A percentile compares a stretch with the other conserved stretches of the same genome.
These are phyloP conservation scores for Barnettozyma vustinii DNA, from an alignment of 805 yeast species.

Conservation along the genomic window DNA sequence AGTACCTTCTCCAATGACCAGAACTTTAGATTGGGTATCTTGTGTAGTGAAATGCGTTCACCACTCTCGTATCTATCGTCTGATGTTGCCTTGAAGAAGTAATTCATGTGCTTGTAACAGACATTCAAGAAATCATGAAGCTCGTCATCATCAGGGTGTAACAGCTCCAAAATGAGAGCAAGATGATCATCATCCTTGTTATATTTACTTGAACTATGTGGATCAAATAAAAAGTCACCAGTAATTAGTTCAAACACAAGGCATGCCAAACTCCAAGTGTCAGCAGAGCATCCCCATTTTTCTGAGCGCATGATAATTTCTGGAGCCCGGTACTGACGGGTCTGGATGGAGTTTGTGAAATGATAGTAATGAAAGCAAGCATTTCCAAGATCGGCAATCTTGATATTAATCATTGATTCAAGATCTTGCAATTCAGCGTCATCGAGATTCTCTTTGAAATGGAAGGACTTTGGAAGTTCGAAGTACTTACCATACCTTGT, in stretches of 20 bases:
- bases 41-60: constrained; percentile 33
- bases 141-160: constrained; percentile 30
- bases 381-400: constrained; percentile 67
- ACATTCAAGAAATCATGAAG: constrained; percentile 32
- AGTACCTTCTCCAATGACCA: constrained; percentile 74
- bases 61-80: constrained; percentile 23
- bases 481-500: not conserved
- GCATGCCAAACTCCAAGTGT: constrained; percentile 57
- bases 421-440: constrained; percentile 11
- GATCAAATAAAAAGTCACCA: constrained; percentile 59
- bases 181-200: constrained; percentile 57
- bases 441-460: constrained; percentile 2
- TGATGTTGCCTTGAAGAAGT: constrained; percentile 40
- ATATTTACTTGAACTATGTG: constrained; percentile 26
- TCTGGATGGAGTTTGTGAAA: constrained; percentile 64
- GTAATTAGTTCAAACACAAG: constrained; percentile 54
- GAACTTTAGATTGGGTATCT: constrained; percentile 64
- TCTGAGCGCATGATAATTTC: constrained; percentile 50
- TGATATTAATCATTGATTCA: constrained; percentile 28
- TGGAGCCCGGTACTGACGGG: constrained; percentile 63
- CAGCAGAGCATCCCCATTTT: constrained; percentile 60
- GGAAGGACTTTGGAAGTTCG: constrained; percentile 3
- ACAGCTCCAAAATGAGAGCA: constrained; percentile 54
- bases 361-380: constrained; percentile 62
- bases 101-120: constrained; percentile 37